Conservation (phyloP, 805 yeast species). For the Priceomyces carsonii region DNA sequence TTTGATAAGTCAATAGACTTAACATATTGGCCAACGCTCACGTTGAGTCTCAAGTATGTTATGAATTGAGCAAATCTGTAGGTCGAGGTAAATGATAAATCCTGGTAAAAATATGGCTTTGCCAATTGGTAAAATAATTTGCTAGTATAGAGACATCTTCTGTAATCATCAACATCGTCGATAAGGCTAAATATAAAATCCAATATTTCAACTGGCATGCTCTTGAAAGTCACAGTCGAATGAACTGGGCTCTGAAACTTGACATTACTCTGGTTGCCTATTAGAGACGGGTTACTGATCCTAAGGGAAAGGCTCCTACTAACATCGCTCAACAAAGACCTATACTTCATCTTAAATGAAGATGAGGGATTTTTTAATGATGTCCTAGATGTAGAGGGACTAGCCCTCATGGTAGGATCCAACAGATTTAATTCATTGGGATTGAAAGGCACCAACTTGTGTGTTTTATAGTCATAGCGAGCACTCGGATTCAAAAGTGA, state of each 20-base stretch:
- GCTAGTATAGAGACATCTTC: constrained; percentile 49
- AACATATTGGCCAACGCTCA: constrained; percentile 58
- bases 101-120: constrained; percentile 54
- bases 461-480: constrained; percentile 52
- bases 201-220: constrained; percentile 47
- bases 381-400: constrained; percentile 1
- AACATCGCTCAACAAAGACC: constrained; percentile 49
- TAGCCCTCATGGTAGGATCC: constrained; percentile 7
- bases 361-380: constrained; percentile 8
- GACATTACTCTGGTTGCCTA: constrained; percentile 8
- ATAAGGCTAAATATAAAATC: constrained; percentile 37
- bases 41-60: constrained; percentile 58
- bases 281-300: constrained; percentile 21
- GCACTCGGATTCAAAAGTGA: constrained; percentile 51
- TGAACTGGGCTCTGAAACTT: constrained; percentile 5
- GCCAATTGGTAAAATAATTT: constrained; percentile 51
- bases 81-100: constrained; percentile 63
- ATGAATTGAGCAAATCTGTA: constrained; percentile 82
- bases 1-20: constrained; percentile 58
- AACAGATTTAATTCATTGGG: constrained; percentile 29
- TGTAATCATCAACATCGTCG: constrained; percentile 34
- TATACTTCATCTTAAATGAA: constrained; percentile 47
- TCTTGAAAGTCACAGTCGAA: constrained; percentile 17
- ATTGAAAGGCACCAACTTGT: constrained; percentile 38
- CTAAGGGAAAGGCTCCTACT: constrained; percentile 33